phyloP scores from a whole-genome alignment of 2,329 filamentous ascomycete species.

The Juglanconis sp. region DNA sequence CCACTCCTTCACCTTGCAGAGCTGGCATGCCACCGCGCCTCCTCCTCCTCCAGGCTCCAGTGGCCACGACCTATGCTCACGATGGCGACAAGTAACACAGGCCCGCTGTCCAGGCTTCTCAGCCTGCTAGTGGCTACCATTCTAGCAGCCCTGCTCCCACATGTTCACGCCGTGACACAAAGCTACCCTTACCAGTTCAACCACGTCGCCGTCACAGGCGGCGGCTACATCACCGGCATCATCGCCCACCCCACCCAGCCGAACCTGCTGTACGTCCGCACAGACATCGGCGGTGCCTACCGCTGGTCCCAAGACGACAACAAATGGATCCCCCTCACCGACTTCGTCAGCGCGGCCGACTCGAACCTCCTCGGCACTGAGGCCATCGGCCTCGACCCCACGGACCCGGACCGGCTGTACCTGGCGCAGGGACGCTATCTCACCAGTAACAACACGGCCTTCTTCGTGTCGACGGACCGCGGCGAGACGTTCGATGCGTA shows the following conservation, averaged over 20 bases:
- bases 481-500: neutral
- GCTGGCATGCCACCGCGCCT: too few relatives aligned
- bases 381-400: constrained; percentile 2
- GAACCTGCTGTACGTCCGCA: constrained; percentile 2
- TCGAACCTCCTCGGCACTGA: constrained; percentile 3
- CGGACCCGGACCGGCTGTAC: constrained; percentile 1
- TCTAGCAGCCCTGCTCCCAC: neutral
- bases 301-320: neutral
- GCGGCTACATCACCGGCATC: constrained; percentile 7
- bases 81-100: neutral
- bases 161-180: neutral
- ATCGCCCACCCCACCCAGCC: constrained; percentile 1
- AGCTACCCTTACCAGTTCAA: constrained; percentile 6
- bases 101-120: neutral
- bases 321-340: constrained; percentile 7
- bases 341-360: constrained; percentile 4
- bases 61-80: neutral
- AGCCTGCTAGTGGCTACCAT: neutral
- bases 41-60: too few relatives aligned
- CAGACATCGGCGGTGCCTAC: constrained; percentile 4
- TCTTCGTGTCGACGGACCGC: constrained; percentile 5
- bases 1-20: neutral
- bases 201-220: constrained; percentile 6
- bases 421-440: constrained; percentile 7
- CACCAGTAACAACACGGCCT: constrained; percentile 8